Base-by-base conservation (phyloP, 1,139 yeast genomes). In the Hyphopichia pseudoburtonii region DNA sequence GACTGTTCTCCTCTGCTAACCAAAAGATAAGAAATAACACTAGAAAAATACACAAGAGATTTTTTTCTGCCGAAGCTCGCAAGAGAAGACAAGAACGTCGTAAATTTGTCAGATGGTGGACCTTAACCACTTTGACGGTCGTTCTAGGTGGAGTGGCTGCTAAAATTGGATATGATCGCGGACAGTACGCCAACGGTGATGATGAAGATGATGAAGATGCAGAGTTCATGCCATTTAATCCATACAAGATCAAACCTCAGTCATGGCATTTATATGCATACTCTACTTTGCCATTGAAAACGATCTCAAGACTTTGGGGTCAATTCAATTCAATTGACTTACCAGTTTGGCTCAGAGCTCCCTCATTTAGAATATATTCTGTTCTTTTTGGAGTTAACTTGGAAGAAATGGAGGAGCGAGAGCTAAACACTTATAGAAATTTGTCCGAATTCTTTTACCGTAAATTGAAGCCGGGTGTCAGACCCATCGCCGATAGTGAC, bases 281-380 rank as follows among this genome's bases (percentile, higher is more conserved):
- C 60, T 82, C 90, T 4, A 85, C 97, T 2, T 71, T 94, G 30
- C 99, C 99, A 1, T 73, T 94, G 54, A 89, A 92, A 55, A 87
- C 96, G 4, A 73, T 89, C 34, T 89, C 97, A 1, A 76, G 98
- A 42, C 65, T 90, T 35, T 94, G 99, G 99, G 99, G 99, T 21
- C 80, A 78, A 50, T 78, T 92, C 43, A 92, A 94, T 58, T 82
- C 83, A 40, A 75, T 90, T 34, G 82, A 80, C 33, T 70, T 94
- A 45, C 99, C 99, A 0, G 76, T 82, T 14, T 88, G 96, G 95
- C 58, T 92, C 49, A 76, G 99, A 51, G 80, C 76, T 19, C 95
- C 95, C 15, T 82, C 96, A 4, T 94, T 76, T 64, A 76, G 72
- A 52, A 70, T 90, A 38, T 94, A 92, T 59, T 78, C 96, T 2